Conservation (phyloP, 805 yeast species). For the Cyberlindnera maritima region DNA sequence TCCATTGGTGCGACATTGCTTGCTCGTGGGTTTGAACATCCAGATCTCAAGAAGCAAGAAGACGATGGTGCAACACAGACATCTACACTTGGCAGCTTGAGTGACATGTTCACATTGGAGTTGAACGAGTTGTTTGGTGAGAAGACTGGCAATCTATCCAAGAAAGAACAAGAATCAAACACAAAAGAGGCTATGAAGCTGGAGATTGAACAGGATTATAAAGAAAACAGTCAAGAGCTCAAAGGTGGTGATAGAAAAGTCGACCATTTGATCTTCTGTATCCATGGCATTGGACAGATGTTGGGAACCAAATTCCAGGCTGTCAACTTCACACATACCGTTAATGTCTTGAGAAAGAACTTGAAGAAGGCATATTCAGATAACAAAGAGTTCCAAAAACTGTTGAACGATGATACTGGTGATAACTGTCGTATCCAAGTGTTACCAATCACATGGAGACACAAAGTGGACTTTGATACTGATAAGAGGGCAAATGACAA, state of each 20-base stretch:
- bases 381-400: conserved; percentile 31
- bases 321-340: conserved; percentile 83
- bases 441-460: conserved; percentile 90
- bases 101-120: conserved; percentile 22
- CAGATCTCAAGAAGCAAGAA: neutral
- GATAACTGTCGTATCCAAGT: conserved; percentile 70
- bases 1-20: conserved; percentile 47
- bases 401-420: conserved; percentile 37
- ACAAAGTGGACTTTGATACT: conserved; percentile 62
- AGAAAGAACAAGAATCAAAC: conserved; percentile 24
- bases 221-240: conserved; percentile 39
- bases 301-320: conserved; percentile 75
- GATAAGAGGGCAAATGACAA: conserved; percentile 40
- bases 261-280: conserved; percentile 74
- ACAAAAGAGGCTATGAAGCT: conserved; percentile 45
- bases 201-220: conserved; percentile 49
- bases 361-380: conserved; percentile 51
- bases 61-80: neutral
- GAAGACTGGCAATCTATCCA: conserved; percentile 12
- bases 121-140: conserved; percentile 24
- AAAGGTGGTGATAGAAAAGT: conserved; percentile 49
- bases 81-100: conserved; percentile 3
- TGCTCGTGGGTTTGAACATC: conserved; percentile 45
- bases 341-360: conserved; percentile 56
- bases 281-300: conserved; percentile 94